Percentiles rank a stretch among this genome's conserved stretches.
phyloP scores from a whole-genome alignment of 768 basidiomycete species.

The Suillus spraguei region DNA sequence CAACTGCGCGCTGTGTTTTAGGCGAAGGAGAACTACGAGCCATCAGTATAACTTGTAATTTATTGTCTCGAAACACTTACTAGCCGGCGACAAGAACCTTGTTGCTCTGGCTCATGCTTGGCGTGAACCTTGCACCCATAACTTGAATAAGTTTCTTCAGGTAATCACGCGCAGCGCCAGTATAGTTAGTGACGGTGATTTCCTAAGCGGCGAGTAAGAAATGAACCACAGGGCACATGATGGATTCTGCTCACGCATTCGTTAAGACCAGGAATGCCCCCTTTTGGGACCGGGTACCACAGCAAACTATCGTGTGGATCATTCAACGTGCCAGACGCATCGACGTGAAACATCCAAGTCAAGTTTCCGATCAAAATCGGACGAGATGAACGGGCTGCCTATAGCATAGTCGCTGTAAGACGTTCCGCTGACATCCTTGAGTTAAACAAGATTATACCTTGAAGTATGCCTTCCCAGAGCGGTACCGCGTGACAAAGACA shows the following conservation, averaged over 20 bases:
- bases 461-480: slow-evolving; percentile 71
- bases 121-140: slow-evolving; percentile 81
- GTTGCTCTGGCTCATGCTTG: slow-evolving; percentile 77
- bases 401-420: slow-evolving; percentile 5
- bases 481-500: slow-evolving; percentile 69
- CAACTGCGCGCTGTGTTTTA: slow-evolving; percentile 73
- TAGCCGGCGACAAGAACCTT: slow-evolving; percentile 83
- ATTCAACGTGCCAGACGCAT: slow-evolving; percentile 59
- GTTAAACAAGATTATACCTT: slow-evolving; percentile 45
- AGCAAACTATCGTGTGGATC: slow-evolving; percentile 75
- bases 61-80: slow-evolving; percentile 46
- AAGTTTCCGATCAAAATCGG: slow-evolving; percentile 64
- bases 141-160: slow-evolving; percentile 78
- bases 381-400: slow-evolving; percentile 54
- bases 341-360: slow-evolving; percentile 82
- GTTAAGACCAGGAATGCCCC: slow-evolving; percentile 58
- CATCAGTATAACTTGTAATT: background rate
- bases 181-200: slow-evolving; percentile 89
- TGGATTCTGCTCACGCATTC: slow-evolving; percentile 53
- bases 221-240: background rate
- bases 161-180: slow-evolving; percentile 84
- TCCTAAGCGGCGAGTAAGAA: slow-evolving; percentile 42
- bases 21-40: slow-evolving; percentile 37
- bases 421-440: background rate
- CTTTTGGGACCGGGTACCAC: slow-evolving; percentile 80